Evolutionary conservation across 140 eudicot genomes (phyloP).

Genomic region (Erigeron philadelphicus): DNA sequence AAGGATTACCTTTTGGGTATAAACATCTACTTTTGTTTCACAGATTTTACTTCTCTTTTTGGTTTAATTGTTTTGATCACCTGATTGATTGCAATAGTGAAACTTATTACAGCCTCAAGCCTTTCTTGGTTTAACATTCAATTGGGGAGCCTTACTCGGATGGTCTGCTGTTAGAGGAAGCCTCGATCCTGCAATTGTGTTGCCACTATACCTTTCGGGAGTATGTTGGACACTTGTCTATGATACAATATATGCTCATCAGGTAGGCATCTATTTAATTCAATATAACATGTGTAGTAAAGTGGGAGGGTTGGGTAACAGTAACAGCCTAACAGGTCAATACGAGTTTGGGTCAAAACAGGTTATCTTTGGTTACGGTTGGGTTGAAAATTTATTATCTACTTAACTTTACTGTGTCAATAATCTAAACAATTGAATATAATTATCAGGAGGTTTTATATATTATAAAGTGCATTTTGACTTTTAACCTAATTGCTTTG

Average conservation of each 20-base stretch:
- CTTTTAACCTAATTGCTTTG: too few relatives aligned
- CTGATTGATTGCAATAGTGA: constrained; percentile 18
- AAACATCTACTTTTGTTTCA: constrained; percentile 3
- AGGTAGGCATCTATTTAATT: constrained; percentile 41
- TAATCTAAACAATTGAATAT: too few relatives aligned
- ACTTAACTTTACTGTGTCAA: too few relatives aligned
- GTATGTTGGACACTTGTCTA: constrained; percentile 92
- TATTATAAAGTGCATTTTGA: too few relatives aligned
- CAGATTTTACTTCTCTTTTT: constrained; percentile 6
- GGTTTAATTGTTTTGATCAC: constrained; percentile 6
- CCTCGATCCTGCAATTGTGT: constrained; percentile 67
- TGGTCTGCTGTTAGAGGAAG: constrained; percentile 92
- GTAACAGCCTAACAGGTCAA: too few relatives aligned
- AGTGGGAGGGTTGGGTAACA: too few relatives aligned
- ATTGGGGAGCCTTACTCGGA: constrained; percentile 92
- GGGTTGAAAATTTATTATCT: too few relatives aligned
- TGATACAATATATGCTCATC: constrained; percentile 98
- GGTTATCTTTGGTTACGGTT: too few relatives aligned
- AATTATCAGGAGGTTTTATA: too few relatives aligned
- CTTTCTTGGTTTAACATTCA: constrained; percentile 87
- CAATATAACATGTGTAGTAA: background rate
- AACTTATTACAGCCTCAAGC: constrained; percentile 84
- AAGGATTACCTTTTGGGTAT: constrained; percentile 95
- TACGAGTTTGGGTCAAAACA: too few relatives aligned
- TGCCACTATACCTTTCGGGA: constrained; percentile 79